Base-by-base conservation (phyloP, 148 eudicot genomes). In the Nepenthes gracilis region DNA sequence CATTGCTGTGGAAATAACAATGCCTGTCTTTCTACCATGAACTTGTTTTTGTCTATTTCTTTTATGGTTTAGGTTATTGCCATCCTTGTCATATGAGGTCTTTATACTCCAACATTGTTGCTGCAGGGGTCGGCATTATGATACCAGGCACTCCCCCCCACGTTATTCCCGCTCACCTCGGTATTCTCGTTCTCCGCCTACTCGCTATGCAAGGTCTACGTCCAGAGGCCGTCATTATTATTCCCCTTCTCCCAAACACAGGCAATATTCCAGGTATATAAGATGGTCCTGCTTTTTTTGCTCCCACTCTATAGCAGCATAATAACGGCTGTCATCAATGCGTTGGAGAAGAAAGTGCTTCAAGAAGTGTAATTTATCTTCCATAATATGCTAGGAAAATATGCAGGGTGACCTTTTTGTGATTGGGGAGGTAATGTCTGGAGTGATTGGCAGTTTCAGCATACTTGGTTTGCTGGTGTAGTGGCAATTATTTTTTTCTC, bases 61-160 rank as follows among this genome's bases (percentile, higher is more conserved):
- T 23, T 23, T 23, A 23, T 23, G 23, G 9, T 15, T 56, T 54
- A 32, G 6, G 47, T 4, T 59, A 2, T 36, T 33, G 2, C 2
- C 51, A 34, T 48, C 43, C 37, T 38, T 35, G 54, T 47, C 38
- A 15, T 38, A 33, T 55, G 58, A 4, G 32, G 43, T 50, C 45
- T 66, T 2, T 49, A 10, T 5, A 12, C 47, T 32, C 7, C 9
- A 43, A 32, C 54, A 43, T 62, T 45, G 36, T 12, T 54, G 45
- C 43, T 62, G 58, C 47, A 78, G 93, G 57, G 74, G 90, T 34
- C 77, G 86, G 10, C 49, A 10, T 66, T 69, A 79, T 78, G 89
- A 78, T 75, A 79, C 96, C 68, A 82, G 97, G 56, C 77, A 85
- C 34, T 88, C 96, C 40, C 96, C 88, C 34, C 72, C 85, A 49